A percentile compares a stretch with the other conserved stretches of the same genome.
phyloP scores from a whole-genome alignment of 2,329 filamentous ascomycete genomes.

The Fusarium coicis region DNA sequence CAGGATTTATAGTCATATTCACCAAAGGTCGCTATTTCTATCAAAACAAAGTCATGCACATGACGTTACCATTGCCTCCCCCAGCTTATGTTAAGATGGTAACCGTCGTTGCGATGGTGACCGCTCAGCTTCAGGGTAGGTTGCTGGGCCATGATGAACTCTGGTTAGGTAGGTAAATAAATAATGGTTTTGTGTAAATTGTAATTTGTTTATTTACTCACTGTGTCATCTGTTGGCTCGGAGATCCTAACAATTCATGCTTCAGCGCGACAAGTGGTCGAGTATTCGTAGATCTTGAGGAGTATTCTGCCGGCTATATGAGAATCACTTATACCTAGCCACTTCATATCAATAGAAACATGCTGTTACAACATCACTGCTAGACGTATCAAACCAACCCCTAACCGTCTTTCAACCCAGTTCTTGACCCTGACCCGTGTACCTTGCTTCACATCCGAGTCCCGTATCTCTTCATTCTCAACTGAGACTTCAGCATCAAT shows the following conservation, averaged over 20 bases:
- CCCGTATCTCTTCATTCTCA: not conserved
- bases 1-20: no score
- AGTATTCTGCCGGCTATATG: not conserved
- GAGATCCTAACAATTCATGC: no score
- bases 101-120: not conserved
- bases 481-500: not conserved
- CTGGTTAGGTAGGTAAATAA: not conserved
- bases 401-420: not conserved
- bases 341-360: accelerated
- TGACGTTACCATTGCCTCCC: not conserved
- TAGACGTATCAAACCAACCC: not conserved
- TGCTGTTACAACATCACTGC: accelerated
- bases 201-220: not conserved
- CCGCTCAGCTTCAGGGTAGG: not conserved
- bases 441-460: accelerated
- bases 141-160: accelerated
- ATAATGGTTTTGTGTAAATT: not conserved
- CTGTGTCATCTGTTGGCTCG: not conserved
- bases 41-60: not conserved
- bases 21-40: accelerated
- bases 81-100: not conserved
- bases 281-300: accelerated
- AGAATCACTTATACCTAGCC: accelerated
- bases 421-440: not conserved
- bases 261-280: not conserved